Evolutionary conservation across 2,329 filamentous ascomycete species (phyloP).

Genomic region (Mariannaea elegans): DNA sequence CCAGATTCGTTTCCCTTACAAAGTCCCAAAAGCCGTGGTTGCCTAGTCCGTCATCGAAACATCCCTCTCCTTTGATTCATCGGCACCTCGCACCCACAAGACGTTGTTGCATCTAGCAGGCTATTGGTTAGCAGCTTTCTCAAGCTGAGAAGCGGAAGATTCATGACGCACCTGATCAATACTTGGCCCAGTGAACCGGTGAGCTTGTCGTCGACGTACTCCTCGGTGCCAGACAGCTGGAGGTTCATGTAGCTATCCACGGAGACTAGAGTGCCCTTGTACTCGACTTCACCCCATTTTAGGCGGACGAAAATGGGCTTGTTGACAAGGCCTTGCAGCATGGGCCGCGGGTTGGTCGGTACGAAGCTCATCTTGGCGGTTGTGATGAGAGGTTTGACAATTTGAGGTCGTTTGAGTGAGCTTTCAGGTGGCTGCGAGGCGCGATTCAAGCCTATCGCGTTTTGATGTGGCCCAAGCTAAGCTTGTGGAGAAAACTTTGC

Average conservation of each 20-base stretch:
- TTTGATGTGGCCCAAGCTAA: constrained; percentile 7
- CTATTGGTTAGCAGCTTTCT: not conserved
- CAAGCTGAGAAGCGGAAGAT: not conserved
- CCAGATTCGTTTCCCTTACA: constrained; percentile 3
- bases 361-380: constrained; percentile 64
- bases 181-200: constrained; percentile 89
- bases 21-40: not conserved
- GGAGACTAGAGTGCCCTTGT: constrained; percentile 91
- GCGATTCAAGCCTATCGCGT: constrained; percentile 9
- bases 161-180: constrained; percentile 76
- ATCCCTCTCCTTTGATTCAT: constrained; percentile 60
- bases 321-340: constrained; percentile 93
- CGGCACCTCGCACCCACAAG: constrained; percentile 81
- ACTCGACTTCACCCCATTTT: constrained; percentile 98
- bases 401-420: not conserved
- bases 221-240: constrained; percentile 88
- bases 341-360: constrained; percentile 94
- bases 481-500: constrained; percentile 1
- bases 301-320: constrained; percentile 90
- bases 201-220: constrained; percentile 89
- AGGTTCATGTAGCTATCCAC: constrained; percentile 99
- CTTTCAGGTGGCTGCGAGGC: constrained; percentile 3
- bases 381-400: constrained; percentile 5
- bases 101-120: constrained; percentile 87
- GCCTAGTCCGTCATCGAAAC: constrained; percentile 57